Percentiles rank a stretch among this genome's conserved stretches.
phyloP scores from a whole-genome alignment of 1,139 yeast species.

The Yamadazyma kanchanaburiensis region DNA sequence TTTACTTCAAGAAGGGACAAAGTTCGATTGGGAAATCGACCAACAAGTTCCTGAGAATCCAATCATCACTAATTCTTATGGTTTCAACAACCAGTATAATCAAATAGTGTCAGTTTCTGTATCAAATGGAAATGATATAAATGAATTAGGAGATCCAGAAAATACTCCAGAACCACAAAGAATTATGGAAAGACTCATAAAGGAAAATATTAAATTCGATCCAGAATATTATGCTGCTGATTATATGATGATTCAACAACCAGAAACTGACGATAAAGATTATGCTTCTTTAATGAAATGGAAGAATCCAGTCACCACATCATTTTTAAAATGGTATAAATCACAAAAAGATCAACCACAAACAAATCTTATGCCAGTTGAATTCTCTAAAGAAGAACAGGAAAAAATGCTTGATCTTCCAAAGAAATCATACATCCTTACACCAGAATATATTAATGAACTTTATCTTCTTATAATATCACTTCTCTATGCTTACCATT shows the following conservation, averaged over 20 bases:
- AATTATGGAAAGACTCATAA: constrained; percentile 58
- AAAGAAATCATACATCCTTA: constrained; percentile 54
- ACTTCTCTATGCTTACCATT: constrained; percentile 67
- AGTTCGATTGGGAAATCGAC: constrained; percentile 71
- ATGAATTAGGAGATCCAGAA: constrained; percentile 83
- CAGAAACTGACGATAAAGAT: constrained; percentile 52
- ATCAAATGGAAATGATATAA: constrained; percentile 84
- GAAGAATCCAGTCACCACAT: constrained; percentile 47
- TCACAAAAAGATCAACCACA: constrained; percentile 24
- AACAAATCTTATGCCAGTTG: constrained; percentile 36
- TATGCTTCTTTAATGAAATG: constrained; percentile 54
- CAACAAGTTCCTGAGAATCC: constrained; percentile 14
- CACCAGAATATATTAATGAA: constrained; percentile 42
- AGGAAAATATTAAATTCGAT: constrained; percentile 79
- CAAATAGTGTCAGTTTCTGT: constrained; percentile 63
- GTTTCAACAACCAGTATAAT: constrained; percentile 69
- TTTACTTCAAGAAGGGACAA: constrained; percentile 48
- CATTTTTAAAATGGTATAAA: constrained; percentile 50
- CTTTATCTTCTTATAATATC: constrained; percentile 61
- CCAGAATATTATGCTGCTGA: constrained; percentile 89
- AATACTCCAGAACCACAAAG: constrained; percentile 53
- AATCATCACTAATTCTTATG: constrained; percentile 48
- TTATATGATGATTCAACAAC: constrained; percentile 56
- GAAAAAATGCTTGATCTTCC: constrained; percentile 69
- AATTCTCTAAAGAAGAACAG: constrained; percentile 59